Evolutionary conservation across 176 grass and related monocot genomes (phyloP).

Genomic region (Avena eriantha): DNA sequence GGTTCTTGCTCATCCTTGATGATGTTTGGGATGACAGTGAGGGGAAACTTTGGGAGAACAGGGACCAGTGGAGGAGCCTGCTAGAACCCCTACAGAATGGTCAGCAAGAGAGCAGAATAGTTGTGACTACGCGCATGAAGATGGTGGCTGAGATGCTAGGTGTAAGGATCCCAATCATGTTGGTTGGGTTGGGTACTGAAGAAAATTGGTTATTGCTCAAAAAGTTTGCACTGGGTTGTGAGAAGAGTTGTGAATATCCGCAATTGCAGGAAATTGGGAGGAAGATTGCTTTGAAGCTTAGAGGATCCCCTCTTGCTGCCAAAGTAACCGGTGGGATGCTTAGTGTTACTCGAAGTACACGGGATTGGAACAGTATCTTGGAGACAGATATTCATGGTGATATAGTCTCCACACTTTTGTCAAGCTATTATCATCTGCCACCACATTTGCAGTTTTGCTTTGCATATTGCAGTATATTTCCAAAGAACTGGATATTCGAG

Average conservation of each 20-base stretch:
- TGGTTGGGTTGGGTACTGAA: slow-evolving; percentile 45
- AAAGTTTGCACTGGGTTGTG: slow-evolving; percentile 39
- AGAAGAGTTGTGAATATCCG: slow-evolving; percentile 1
- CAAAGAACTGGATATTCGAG: slow-evolving; percentile 54
- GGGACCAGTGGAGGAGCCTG: slow-evolving; percentile 26
- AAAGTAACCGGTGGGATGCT: slow-evolving; percentile 45
- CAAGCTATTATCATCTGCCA: slow-evolving; percentile 56
- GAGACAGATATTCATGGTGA: slow-evolving; percentile 41
- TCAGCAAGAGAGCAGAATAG: slow-evolving; percentile 44
- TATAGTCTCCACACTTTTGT: slow-evolving; percentile 37
- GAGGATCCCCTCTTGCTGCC: slow-evolving; percentile 51
- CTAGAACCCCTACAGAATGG: slow-evolving; percentile 42
- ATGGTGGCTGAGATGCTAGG: slow-evolving; percentile 51
- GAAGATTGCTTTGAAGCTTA: slow-evolving; percentile 46
- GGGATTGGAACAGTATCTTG: slow-evolving; percentile 43
- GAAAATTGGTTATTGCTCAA: slow-evolving; percentile 51
- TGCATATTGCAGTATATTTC: slow-evolving; percentile 63
- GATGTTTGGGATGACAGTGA: slow-evolving; percentile 54
- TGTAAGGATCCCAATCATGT: slow-evolving; percentile 33
- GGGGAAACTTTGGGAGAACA: neutral
- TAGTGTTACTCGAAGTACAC: neutral
- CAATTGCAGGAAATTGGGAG: slow-evolving; percentile 48
- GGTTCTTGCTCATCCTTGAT: slow-evolving; percentile 64
- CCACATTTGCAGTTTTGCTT: slow-evolving; percentile 50
- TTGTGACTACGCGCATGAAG: slow-evolving; percentile 52